phyloP scores from a whole-genome alignment of 169 alveolate genomes.

The Babesia sp. region DNA sequence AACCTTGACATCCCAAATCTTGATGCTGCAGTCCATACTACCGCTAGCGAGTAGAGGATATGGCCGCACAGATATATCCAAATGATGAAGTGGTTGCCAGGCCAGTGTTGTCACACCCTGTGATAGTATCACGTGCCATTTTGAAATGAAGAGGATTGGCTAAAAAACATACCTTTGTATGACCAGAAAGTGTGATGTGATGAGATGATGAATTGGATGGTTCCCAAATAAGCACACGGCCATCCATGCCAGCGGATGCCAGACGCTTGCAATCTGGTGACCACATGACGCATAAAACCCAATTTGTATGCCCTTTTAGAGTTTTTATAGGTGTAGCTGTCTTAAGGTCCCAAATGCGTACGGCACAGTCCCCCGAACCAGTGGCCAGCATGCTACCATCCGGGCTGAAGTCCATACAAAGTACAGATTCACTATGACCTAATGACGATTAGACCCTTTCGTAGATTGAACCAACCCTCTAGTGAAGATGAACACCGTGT shows the following conservation, averaged over 20 bases:
- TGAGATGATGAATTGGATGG: constrained; percentile 29
- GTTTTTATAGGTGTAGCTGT: constrained; percentile 91
- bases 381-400: constrained; percentile 89
- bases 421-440: constrained; percentile 88
- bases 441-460: not conserved
- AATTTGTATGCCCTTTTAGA: constrained; percentile 88
- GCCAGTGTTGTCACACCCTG: constrained; percentile 83
- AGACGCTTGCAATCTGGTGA: constrained; percentile 90
- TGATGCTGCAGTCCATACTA: constrained; percentile 88
- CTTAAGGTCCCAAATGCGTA: constrained; percentile 91
- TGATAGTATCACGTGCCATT: not conserved
- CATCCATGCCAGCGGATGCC: constrained; percentile 90
- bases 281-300: constrained; percentile 91
- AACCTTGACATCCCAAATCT: constrained; percentile 89
- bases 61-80: constrained; percentile 32
- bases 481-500: constrained; percentile 89
- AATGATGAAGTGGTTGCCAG: constrained; percentile 90
- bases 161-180: constrained; percentile 49
- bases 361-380: constrained; percentile 93
- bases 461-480: constrained; percentile 68
- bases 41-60: constrained; percentile 66
- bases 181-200: constrained; percentile 57
- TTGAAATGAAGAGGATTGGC: not conserved
- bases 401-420: constrained; percentile 88
- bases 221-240: constrained; percentile 58